Evolutionary conservation across 495 filamentous ascomycete genomes (phyloP), one percentile per base, ranked within the genome.

Genomic region (Xylona heveae): DNA sequence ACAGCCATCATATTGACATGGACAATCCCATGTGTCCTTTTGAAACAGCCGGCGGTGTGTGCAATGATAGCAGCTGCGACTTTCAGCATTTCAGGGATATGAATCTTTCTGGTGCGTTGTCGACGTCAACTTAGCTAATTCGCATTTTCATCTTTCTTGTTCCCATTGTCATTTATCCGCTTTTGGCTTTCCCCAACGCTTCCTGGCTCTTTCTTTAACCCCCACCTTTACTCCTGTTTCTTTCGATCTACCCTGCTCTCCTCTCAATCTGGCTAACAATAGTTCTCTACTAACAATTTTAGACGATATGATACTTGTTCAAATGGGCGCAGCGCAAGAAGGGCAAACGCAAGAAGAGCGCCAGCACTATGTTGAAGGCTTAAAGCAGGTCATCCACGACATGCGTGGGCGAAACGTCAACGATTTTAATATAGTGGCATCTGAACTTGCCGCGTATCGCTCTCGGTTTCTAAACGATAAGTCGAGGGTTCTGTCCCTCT

Each of bases 221-320:
- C 33, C 24, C 30, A 38, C 14, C 21, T 38, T 26, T 36, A 24
- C 25, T 31, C 29, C 26, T 35, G 15, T 20, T 32, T 28, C 15
- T 31, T 19, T 20, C 29, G 24, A 37, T 38, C 44, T 40, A 46
- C 34, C 38, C 41, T 49, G 45, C 54, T 47, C 50, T 48, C 51
- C 55, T 47, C 56, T 46, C 52, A 59, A 57, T 54, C 71, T 78
- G 62, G 81, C 72, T 55, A 50, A 49, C 54, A 56, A 52, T 48
- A 45, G 23, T 13, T 13, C 8, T 25, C 51, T 51, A 51, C 57
- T 64, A 53, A 57, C 52, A 27, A 48, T 38, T 49, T 38, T 59
- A 92, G 84, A 90, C 66, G 77, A 88, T 49, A 71, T 74, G 44
- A 77, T 92, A 30, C 71, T 93, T 30, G 61, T 81, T 35, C 68